Base-by-base conservation (phyloP, 164 flowering plant species). In the Piper betle region DNA sequence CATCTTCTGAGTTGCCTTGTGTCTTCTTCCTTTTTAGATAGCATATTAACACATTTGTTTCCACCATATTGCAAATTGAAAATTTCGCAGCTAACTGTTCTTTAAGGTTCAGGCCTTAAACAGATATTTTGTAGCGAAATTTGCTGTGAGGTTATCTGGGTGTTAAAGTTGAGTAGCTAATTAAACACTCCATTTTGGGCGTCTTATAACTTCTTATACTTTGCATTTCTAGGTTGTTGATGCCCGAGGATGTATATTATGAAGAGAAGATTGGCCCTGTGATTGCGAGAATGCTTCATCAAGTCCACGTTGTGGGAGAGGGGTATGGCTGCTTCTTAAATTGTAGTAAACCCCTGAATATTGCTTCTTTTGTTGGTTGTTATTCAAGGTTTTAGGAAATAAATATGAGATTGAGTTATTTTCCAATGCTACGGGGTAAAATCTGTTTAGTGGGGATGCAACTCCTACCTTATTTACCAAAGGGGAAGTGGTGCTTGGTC, bases 291-390 rank as follows among this genome's bases (percentile, higher is more conserved):
- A 77, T 90, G 93, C 75, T 85, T 72, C 77, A 66, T 15, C 81
- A 83, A 61, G 80, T 75, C 37, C 97, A 84, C 62, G 65, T 81
- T 66, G 67, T 85, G 9, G 95, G 95, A 62, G 80, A 79, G 74
- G 95, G 97, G 97, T 90, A 84, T 67, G 85, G 57, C 40, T 43
- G 33, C 42, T 64, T 59, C 18, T 56, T 64, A 55, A 25, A n/a
- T 64, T 43, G 17, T 15, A 37, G 1, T 25, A 7, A 54, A 18
- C 17, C 37, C 62, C 25, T 39, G 39, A 18, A 16, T 65, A 39
- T 58, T 61, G 37, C 12, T 6, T 37, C 15, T 11, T 52, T 55
- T 6, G 33, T 40, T 42, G 39, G n/a, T 53, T 38, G 37, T 39
- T 37, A 38, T 19, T 38, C n/a, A 9, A 53, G 53, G 6, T n/a